Evolutionary conservation across 352 stramenopile species (phyloP).

Genomic region (Thalassiosira livingstoniorum): DNA sequence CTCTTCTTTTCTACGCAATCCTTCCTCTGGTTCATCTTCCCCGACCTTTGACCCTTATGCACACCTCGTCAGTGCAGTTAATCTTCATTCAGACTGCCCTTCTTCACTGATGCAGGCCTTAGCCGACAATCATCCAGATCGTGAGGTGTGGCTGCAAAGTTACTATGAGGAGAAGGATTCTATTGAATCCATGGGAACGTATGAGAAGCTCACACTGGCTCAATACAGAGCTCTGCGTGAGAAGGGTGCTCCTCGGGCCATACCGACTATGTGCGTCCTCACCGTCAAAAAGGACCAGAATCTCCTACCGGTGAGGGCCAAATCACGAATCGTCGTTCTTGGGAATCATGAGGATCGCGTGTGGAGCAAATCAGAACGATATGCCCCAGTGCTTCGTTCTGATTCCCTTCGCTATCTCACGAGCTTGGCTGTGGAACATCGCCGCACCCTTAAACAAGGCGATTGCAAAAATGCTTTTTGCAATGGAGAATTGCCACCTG

Average conservation of each 20-base stretch:
- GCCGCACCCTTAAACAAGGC: conserved; percentile 50
- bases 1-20: background rate
- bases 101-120: conserved; percentile 18
- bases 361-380: conserved; percentile 9
- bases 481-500: too few relatives aligned
- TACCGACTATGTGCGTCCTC: conserved; percentile 57
- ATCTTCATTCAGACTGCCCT: conserved; percentile 5
- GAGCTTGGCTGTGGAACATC: conserved; percentile 20
- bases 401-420: conserved; percentile 36
- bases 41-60: background rate
- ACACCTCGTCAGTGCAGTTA: conserved; percentile 6
- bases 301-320: conserved; percentile 40
- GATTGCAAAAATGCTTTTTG: too few relatives aligned
- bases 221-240: conserved; percentile 9
- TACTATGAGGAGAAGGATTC: conserved; percentile 28
- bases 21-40: background rate
- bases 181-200: conserved; percentile 14
- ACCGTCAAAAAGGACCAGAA: conserved; percentile 54
- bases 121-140: conserved; percentile 18
- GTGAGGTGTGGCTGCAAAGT: conserved; percentile 8
- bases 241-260: background rate
- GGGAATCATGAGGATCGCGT: conserved; percentile 55
- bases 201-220: conserved; percentile 31
- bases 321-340: conserved; percentile 59
- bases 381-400: conserved; percentile 49